Evolutionary conservation across 2,329 filamentous ascomycete species (phyloP).

Genomic region (Oidium heveae): DNA sequence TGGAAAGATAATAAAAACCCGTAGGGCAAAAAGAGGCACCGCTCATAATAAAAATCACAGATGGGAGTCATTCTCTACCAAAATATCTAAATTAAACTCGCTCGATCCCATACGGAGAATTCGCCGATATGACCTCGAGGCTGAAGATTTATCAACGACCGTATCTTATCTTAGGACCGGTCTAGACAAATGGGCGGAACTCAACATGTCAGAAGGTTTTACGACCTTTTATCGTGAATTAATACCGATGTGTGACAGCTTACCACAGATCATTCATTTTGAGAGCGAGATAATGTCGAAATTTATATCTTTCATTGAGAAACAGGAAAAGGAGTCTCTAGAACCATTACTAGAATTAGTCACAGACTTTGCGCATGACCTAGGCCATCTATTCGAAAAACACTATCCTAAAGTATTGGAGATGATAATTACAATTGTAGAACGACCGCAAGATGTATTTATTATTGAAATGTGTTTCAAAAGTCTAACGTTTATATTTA

Average conservation of each 20-base stretch:
- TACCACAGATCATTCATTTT: conserved; percentile 80
- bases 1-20: conserved; percentile 42
- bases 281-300: conserved; percentile 62
- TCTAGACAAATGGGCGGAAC: conserved; percentile 69
- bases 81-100: conserved; percentile 68
- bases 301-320: conserved; percentile 50
- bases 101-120: conserved; percentile 81
- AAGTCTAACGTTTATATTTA: conserved; percentile 85
- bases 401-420: conserved; percentile 56
- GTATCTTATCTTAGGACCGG: conserved; percentile 74
- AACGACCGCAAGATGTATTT: conserved; percentile 50
- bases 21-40: conserved; percentile 45
- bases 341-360: conserved; percentile 75
- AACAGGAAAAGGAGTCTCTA: conserved; percentile 52
- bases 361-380: conserved; percentile 80
- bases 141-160: conserved; percentile 46
- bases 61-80: conserved; percentile 76
- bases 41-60: conserved; percentile 59
- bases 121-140: conserved; percentile 60
- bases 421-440: conserved; percentile 54
- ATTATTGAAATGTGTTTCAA: conserved; percentile 98
- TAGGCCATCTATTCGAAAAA: conserved; percentile 69
- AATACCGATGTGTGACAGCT: conserved; percentile 57
- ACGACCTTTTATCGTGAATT: conserved; percentile 51
- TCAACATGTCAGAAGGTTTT: conserved; percentile 71